Evolutionary conservation across 1,139 yeast species (phyloP), one percentile per base, ranked within the genome.

Genomic region (Geotrichum cucujoidarum): DNA sequence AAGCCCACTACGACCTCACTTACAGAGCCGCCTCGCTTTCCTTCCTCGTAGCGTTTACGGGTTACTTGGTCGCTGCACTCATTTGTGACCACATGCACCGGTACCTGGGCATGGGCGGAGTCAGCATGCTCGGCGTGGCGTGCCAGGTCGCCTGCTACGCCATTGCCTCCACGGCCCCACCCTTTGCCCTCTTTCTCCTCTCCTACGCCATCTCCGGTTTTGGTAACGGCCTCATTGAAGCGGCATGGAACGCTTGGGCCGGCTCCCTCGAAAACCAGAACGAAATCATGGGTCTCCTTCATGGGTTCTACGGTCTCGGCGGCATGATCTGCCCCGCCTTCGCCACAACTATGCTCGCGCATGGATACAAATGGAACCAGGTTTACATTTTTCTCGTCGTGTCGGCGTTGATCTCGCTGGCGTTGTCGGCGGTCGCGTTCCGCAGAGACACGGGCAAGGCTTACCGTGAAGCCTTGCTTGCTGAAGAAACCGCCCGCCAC

Each of bases 281-380:
- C 14, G 72, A 69, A 37, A 73, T 74, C 48, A 63, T 81, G 49
- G 80, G 85, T 0, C 64, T 69, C 30, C 69, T 73, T 54, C 87
- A 81, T 62, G 85, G 82, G 0, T 62, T 69, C 14, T 81, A 81
- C 60, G 88, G 88, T 1, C 52, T 76, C 0, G 88, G 87, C 2
- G 87, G 85, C 1, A 75, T 80, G 3, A 53, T 78, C 1, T 71
- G 82, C 2, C 88, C 88, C 0, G 61, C 81, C 22, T 63, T 78
- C 10, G 81, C 79, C 6, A 80, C 85, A 0, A 66, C 75, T 10
- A 71, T 80, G 70, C 70, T 75, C 8, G 67, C 71, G 35, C 55
- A 61, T 1, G 81, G 80, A 1, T 60, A 74, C 7, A 56, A 55
- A 43, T 81, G 88, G 88, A 70, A 77, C 60, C 71, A 61, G 48